phyloP scores from a whole-genome alignment of 2,329 filamentous ascomycete species.

The Alternaria tenuissima region DNA sequence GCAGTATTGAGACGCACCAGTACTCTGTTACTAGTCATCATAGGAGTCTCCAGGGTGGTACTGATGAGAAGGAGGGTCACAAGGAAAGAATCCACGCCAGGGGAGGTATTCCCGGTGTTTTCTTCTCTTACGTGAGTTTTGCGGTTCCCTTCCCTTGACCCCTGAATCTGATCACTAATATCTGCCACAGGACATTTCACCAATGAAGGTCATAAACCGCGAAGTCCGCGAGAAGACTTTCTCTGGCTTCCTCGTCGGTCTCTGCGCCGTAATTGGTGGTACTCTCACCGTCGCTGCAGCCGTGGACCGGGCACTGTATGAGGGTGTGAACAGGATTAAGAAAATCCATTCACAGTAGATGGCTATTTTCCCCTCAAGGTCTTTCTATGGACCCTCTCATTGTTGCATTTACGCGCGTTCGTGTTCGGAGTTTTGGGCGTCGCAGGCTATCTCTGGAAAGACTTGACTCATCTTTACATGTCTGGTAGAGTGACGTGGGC shows the following conservation, averaged over 20 bases:
- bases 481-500: neutral
- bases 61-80: constrained; percentile 86
- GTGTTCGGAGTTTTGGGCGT: constrained; percentile 15
- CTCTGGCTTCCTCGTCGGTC: constrained; percentile 87
- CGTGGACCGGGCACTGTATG: constrained; percentile 88
- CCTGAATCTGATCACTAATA: constrained; percentile 15
- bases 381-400: neutral
- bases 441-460: neutral
- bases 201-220: constrained; percentile 99
- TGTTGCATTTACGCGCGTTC: constrained; percentile 12
- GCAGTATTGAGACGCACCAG: constrained; percentile 95
- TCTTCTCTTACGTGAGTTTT: constrained; percentile 90
- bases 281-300: constrained; percentile 96
- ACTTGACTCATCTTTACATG: neutral
- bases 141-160: neutral
- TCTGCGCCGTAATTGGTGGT: constrained; percentile 93
- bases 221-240: constrained; percentile 91
- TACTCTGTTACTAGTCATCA: constrained; percentile 98
- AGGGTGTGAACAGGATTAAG: constrained; percentile 83
- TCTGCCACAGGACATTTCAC: constrained; percentile 85
- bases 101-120: constrained; percentile 94
- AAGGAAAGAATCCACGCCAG: constrained; percentile 88
- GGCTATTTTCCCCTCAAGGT: neutral
- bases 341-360: constrained; percentile 75
- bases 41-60: constrained; percentile 82